Conservation (phyloP, 768 basidiomycete genomes). For the Sistotremastrum niveocremeum region DNA sequence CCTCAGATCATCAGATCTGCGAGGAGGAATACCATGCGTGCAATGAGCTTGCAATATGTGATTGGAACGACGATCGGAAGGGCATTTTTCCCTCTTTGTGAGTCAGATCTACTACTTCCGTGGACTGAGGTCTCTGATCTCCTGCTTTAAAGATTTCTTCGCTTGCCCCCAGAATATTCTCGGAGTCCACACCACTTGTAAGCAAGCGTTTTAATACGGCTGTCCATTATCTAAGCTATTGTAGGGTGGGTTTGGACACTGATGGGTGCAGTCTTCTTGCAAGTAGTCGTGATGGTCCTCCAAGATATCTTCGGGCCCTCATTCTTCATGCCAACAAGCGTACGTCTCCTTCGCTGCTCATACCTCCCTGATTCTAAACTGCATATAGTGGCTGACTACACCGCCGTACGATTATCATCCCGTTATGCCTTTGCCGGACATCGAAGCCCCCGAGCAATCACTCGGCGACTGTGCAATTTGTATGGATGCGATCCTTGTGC, state of each 20-base stretch:
- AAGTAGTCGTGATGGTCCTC: constrained; percentile 47
- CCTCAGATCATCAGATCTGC: constrained; percentile 75
- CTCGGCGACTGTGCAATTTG: constrained; percentile 87
- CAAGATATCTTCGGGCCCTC: constrained; percentile 69
- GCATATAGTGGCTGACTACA: constrained; percentile 37
- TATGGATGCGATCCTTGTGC: constrained; percentile 70
- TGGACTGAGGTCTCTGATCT: not conserved
- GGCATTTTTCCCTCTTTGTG: constrained; percentile 62
- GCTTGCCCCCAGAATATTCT: constrained; percentile 77
- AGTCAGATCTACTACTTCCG: constrained; percentile 17
- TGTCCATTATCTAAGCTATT: no score
- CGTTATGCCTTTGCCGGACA: constrained; percentile 50
- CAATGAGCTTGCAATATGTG: constrained; percentile 55
- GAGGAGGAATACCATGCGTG: constrained; percentile 55
- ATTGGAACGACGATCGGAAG: constrained; percentile 65
- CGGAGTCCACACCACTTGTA: constrained; percentile 64
- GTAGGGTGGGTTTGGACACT: constrained; percentile 61
- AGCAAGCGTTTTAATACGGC: constrained; percentile 13
- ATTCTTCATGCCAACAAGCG: constrained; percentile 69
- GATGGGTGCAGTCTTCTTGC: constrained; percentile 44
- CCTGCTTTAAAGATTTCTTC: constrained; percentile 48
- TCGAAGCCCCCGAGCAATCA: constrained; percentile 62
- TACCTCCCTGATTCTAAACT: not conserved
- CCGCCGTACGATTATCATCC: constrained; percentile 82
- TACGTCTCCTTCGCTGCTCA: constrained; percentile 20